phyloP scores from a whole-genome alignment of 495 filamentous ascomycete species.

The Talaromyces trachyspermus region DNA sequence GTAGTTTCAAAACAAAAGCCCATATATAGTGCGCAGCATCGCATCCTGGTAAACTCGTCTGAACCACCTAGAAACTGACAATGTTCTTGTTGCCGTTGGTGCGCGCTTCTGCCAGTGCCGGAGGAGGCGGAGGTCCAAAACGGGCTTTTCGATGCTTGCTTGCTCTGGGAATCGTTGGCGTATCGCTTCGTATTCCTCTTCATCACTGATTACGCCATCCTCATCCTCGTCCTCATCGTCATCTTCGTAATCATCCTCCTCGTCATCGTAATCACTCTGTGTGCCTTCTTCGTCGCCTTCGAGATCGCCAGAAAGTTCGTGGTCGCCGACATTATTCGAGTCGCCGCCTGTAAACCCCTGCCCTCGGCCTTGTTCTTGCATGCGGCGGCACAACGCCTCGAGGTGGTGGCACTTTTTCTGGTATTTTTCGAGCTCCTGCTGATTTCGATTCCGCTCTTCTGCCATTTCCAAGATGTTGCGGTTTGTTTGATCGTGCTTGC shows the following conservation, averaged over 20 bases:
- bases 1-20: no score
- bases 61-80: slow-evolving; percentile 5
- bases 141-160: slow-evolving; percentile 39
- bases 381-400: slow-evolving; percentile 84
- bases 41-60: no score
- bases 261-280: slow-evolving; percentile 62
- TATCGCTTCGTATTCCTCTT: slow-evolving; percentile 54
- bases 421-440: slow-evolving; percentile 71
- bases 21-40: no score
- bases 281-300: slow-evolving; percentile 66
- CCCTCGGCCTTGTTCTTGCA: slow-evolving; percentile 85
- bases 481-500: slow-evolving; percentile 90
- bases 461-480: slow-evolving; percentile 97
- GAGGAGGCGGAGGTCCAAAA: slow-evolving; percentile 50
- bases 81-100: slow-evolving; percentile 37
- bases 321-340: slow-evolving; percentile 17
- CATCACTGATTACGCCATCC: slow-evolving; percentile 51
- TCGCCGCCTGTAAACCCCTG: slow-evolving; percentile 17
- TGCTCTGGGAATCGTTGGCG: slow-evolving; percentile 23
- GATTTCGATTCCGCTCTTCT: slow-evolving; percentile 78
- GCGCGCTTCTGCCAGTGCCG: slow-evolving; percentile 39
- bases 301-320: slow-evolving; percentile 47
- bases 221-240: slow-evolving; percentile 72
- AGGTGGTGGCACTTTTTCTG: slow-evolving; percentile 89
- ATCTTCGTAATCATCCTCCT: slow-evolving; percentile 65